phyloP scores from a whole-genome alignment of 768 basidiomycete species.

The Boletus bicolor region DNA sequence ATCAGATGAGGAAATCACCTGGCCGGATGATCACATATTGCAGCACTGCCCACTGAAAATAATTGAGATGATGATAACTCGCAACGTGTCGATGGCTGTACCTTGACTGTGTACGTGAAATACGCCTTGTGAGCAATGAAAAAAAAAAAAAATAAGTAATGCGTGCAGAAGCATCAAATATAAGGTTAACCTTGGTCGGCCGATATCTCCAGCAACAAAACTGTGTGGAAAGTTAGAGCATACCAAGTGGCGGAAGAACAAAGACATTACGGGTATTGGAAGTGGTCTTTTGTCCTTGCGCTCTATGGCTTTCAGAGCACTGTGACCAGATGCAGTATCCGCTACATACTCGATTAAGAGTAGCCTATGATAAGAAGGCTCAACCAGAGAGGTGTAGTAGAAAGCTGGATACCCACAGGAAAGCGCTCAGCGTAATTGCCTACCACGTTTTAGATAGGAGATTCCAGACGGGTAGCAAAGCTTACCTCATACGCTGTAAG shows the following conservation, averaged over 20 bases:
- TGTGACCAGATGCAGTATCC: slow-evolving; percentile 57
- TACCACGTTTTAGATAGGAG: slow-evolving; percentile 31
- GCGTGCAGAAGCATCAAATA: neutral
- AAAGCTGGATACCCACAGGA: slow-evolving; percentile 54
- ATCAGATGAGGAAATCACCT: slow-evolving; percentile 23
- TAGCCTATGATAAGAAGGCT: slow-evolving; percentile 41
- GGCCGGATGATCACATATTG: slow-evolving; percentile 83
- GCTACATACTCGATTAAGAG: slow-evolving; percentile 86
- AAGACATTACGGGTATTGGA: slow-evolving; percentile 57
- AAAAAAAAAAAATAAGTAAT: slow-evolving; percentile 3
- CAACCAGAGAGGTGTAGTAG: neutral
- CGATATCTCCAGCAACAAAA: slow-evolving; percentile 81
- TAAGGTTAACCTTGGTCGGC: slow-evolving; percentile 61
- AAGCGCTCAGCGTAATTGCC: slow-evolving; percentile 83
- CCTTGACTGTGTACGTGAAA: slow-evolving; percentile 88
- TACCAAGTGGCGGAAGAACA: neutral
- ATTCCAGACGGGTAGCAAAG: slow-evolving; percentile 1
- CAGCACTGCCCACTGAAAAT: slow-evolving; percentile 71
- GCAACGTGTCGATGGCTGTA: slow-evolving; percentile 24
- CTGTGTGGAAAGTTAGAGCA: slow-evolving; percentile 33
- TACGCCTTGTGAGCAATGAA: slow-evolving; percentile 49
- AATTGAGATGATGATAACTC: neutral
- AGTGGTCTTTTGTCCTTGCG: slow-evolving; percentile 77
- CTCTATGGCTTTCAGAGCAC: slow-evolving; percentile 62
- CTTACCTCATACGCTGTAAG: slow-evolving; percentile 64